phyloP scores from a whole-genome alignment of 129 eudicot species.

The Centaurea solstitialis region DNA sequence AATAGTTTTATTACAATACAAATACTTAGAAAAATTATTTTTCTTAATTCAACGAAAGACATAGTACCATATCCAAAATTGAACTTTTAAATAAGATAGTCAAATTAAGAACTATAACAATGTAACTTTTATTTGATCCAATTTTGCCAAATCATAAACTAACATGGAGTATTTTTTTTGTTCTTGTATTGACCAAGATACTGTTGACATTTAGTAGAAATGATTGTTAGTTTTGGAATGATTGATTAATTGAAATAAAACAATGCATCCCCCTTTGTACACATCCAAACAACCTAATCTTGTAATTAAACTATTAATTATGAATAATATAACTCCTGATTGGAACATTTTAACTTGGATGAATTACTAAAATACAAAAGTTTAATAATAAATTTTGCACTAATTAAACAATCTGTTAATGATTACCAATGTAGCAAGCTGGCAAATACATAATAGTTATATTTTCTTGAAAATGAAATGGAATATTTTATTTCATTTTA shows the following conservation, averaged over 20 bases:
- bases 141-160: no score
- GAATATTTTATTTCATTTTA: background rate
- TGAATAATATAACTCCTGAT: slow-evolving; percentile 25
- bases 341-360: slow-evolving; percentile 28
- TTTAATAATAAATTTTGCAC: slow-evolving; percentile 5
- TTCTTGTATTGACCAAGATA: background rate
- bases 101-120: background rate
- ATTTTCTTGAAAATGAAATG: background rate
- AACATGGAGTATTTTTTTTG: background rate
- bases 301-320: slow-evolving; percentile 1
- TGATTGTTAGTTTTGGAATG: slow-evolving; percentile 1
- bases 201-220: slow-evolving; percentile 1
- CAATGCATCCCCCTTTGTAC: slow-evolving; percentile 21
- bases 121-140: no score
- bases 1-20: background rate
- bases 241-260: slow-evolving; percentile 8
- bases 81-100: background rate
- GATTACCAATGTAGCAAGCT: slow-evolving; percentile 24
- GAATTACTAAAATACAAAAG: slow-evolving; percentile 19
- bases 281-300: slow-evolving; percentile 20
- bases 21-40: background rate
- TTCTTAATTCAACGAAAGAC: background rate
- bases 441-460: slow-evolving; percentile 21
- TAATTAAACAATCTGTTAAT: slow-evolving; percentile 18
- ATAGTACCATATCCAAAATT: no score